Base-by-base conservation (phyloP, 2,329 filamentous ascomycete species). In the Botrytis pseudocinerea region DNA sequence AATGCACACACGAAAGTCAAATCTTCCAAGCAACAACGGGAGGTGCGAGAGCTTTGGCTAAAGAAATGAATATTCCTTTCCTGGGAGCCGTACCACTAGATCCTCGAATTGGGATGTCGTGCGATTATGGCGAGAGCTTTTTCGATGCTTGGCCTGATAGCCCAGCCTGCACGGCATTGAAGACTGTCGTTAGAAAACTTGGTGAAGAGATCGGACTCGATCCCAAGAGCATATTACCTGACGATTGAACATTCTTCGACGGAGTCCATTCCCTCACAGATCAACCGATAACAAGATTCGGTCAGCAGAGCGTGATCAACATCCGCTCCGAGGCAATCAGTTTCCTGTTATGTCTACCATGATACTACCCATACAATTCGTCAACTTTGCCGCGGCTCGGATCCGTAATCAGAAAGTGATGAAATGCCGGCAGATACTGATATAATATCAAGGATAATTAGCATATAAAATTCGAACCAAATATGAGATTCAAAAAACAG, bases 121-220 rank as follows among this genome's bases (percentile, higher is more conserved):
- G 95, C 80, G 96, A 99, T 82, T 98, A 93, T 82, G 96, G 97
- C 8, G 96, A 99, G 88, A 98, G 94, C 82, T 99, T 97, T 83
- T 93, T 98, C 80, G 95, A 98, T 80, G 91, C 90, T 38, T 99
- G 94, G 82, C 94, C 95, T 0, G 95, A 98, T 78, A 97, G 94
- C 77, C 95, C 96, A 48, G 95, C 96, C 1, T 97, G 94, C 79
- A 85, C 87, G 77, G 95, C 95, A 4, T 89, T 99, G 74, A 91
- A 90, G 83, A 85, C 86, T 51, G 95, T 99, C 16, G 95, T 99
- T 51, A 89, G 88, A 79, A 88, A 88, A 65, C 86, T 98, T 69
- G 90, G 89, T 28, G 84, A 85, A 76, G 85, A 92, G 81, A 85
- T 94, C 76, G 91, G 90, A 14, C 54, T 80, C 48, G 75, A 79